Conservation (phyloP, 768 basidiomycete genomes). For the Podaxis rugospora region DNA sequence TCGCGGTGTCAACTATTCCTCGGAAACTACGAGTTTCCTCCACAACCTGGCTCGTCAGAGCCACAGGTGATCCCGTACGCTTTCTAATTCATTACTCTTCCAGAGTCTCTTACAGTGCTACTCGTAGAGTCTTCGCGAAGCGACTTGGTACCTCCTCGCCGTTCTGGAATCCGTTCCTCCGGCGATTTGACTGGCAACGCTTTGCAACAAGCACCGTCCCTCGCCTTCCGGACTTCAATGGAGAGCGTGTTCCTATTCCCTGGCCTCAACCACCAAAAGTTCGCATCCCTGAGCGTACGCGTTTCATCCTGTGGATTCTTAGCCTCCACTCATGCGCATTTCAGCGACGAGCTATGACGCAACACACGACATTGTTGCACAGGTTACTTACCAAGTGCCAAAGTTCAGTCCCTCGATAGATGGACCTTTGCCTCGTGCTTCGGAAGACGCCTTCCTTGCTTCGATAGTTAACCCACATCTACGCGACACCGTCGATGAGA, state of each 20-base stretch:
- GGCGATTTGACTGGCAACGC: constrained; percentile 69
- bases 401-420: constrained; percentile 35
- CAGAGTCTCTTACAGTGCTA: not conserved
- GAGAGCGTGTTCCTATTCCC: constrained; percentile 47
- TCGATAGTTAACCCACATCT: constrained; percentile 53
- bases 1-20: constrained; percentile 77
- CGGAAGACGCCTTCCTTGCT: constrained; percentile 56
- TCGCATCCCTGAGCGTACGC: constrained; percentile 41
- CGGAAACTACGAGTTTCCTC: constrained; percentile 58
- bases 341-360: constrained; percentile 67
- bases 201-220: constrained; percentile 66
- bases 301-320: not conserved
- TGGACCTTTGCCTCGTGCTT: constrained; percentile 33
- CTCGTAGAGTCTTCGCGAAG: constrained; percentile 67
- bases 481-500: constrained; percentile 38
- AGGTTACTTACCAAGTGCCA: constrained; percentile 70
- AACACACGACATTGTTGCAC: constrained; percentile 49
- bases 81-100: constrained; percentile 2
- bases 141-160: constrained; percentile 62
- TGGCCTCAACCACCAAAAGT: constrained; percentile 60
- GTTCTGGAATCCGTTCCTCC: constrained; percentile 49
- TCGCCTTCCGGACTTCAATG: constrained; percentile 38
- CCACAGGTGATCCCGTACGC: constrained; percentile 44
- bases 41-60: constrained; percentile 32
- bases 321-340: constrained; percentile 3